Evolutionary conservation across 331 rosid genomes (phyloP).

Genomic region (Telfairia occidentalis): DNA sequence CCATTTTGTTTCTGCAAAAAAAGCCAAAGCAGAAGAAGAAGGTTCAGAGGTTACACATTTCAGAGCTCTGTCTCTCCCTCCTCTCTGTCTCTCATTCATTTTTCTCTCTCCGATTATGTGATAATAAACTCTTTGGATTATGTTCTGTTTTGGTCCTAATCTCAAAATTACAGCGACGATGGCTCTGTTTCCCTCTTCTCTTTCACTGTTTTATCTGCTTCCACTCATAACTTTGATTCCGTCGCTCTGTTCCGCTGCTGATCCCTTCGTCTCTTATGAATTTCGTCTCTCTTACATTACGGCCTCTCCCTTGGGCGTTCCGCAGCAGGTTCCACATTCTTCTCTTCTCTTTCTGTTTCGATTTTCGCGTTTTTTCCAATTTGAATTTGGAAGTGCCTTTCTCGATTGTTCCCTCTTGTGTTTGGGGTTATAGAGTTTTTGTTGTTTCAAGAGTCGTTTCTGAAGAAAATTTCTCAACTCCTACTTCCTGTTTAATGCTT

Average conservation of each 20-base stretch:
- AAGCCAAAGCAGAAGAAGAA: background rate
- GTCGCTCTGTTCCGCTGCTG: conserved; percentile 31
- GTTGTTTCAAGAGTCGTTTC: background rate
- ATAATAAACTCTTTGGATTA: background rate
- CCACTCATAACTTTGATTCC: background rate
- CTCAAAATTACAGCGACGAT: background rate
- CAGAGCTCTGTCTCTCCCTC: background rate
- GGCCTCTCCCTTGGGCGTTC: conserved; percentile 46
- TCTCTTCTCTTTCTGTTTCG: background rate
- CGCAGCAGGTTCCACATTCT: background rate
- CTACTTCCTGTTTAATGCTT: background rate
- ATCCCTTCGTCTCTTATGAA: conserved; percentile 35
- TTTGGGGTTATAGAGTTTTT: background rate
- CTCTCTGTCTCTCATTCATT: background rate
- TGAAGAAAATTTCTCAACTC: background rate
- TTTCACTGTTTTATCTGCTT: background rate
- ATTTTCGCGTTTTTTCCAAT: background rate
- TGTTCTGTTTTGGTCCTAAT: background rate
- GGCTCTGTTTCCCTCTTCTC: background rate
- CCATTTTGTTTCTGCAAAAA: background rate
- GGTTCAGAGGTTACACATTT: background rate
- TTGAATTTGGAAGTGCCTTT: background rate
- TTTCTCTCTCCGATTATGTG: conserved; percentile 4
- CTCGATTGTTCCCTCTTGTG: background rate
- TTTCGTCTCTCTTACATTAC: conserved; percentile 43